Base-by-base conservation (phyloP, 2,329 filamentous ascomycete genomes). In the Lachnellula subtilissima region DNA sequence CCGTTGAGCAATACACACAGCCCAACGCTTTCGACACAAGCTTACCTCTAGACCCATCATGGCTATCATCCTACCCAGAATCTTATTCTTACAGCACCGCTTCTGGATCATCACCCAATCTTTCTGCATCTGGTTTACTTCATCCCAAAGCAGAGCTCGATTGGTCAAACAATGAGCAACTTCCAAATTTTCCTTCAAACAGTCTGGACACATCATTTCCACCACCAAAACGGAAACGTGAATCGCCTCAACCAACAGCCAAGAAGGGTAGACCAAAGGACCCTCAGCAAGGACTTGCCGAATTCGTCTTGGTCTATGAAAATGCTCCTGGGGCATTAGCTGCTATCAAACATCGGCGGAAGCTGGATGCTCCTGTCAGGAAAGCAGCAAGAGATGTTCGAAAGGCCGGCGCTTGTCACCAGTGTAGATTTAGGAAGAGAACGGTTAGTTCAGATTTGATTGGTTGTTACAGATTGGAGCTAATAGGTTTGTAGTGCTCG, bases 361-460 rank as follows among this genome's bases (percentile, higher is more conserved):
- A 62, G 40, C 53, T 65, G 11, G 63, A 65, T 56, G 63, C 55
- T 36, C 58, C 63, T 22, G 63, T 65, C 6, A 59, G 61, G 19
- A 65, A 65, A 46, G 61, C 63, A 12, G 63, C 63, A 45, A 60
- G 58, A 40, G 63, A 63, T 42, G 65, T 67, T 11, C 57, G 65
- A 17, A 66, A 59, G 28, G 63, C 65, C 15, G 65, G 65, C 25
- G 65, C 65, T 52, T 67, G 65, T 43, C 62, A 66, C 54, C 64
- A 66, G 51, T 67, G 65, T 53, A 61, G 65, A 28, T 67, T 65
- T 47, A 57, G 64, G 36, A 67, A 66, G 52, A 54, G 64, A 55
- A 65, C 65, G 7, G 65, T 65, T 50, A 52, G 61, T 59, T 11
- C 53, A 17, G 52, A 11, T 11, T 1, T 36, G 5, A 25, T 22